A percentile compares a stretch with the other conserved stretches of the same genome.
These are phyloP conservation scores for Babesia ovata DNA, from an alignment of 169 alveolate species.

Conservation along the genomic window DNA sequence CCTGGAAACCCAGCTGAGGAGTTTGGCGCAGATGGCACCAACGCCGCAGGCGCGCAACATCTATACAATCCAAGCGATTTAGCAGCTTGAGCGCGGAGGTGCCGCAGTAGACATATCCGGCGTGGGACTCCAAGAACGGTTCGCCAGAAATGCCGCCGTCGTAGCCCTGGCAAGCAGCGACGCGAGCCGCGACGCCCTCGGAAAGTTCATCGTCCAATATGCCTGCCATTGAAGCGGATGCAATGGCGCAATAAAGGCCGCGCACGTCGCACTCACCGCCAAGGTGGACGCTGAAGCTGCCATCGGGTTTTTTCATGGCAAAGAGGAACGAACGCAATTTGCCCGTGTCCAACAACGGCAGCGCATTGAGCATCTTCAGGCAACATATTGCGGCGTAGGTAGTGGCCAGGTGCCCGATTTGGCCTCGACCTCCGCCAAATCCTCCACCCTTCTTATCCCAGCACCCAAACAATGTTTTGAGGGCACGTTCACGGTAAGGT, in stretches of 20 bases:
- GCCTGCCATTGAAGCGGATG: conserved; percentile 88
- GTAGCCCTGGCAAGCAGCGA: conserved; percentile 90
- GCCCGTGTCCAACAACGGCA: conserved; percentile 84
- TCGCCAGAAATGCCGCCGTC: conserved; percentile 97
- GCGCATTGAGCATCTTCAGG: conserved; percentile 74
- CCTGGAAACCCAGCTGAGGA: conserved; percentile 95
- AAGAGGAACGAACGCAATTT: conserved; percentile 86
- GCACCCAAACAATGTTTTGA: conserved; percentile 34
- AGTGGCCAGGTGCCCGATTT: conserved; percentile 89
- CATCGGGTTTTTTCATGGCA: conserved; percentile 85
- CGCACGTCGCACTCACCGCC: conserved; percentile 96
- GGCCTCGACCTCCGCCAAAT: conserved; percentile 90
- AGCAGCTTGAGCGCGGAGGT: conserved; percentile 89
- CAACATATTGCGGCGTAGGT: conserved; percentile 90
- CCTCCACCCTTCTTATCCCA: conserved; percentile 83
- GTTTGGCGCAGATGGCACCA: conserved; percentile 89
- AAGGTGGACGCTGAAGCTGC: conserved; percentile 87
- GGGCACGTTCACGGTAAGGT: conserved; percentile 37
- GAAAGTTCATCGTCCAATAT: conserved; percentile 86
- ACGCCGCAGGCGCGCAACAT: conserved; percentile 79
- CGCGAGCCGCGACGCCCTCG: conserved; percentile 85
- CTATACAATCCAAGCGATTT: conserved; percentile 81
- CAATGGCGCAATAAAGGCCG: conserved; percentile 91
- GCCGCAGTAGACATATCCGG: conserved; percentile 97
- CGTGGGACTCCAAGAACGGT: conserved; percentile 95